Percentiles rank a stretch among this genome's conserved stretches.
These are phyloP conservation scores for Gaertneriomyces sp. DNA, from an alignment of 192 early-diverging fungal species.

Conservation along the genomic window DNA sequence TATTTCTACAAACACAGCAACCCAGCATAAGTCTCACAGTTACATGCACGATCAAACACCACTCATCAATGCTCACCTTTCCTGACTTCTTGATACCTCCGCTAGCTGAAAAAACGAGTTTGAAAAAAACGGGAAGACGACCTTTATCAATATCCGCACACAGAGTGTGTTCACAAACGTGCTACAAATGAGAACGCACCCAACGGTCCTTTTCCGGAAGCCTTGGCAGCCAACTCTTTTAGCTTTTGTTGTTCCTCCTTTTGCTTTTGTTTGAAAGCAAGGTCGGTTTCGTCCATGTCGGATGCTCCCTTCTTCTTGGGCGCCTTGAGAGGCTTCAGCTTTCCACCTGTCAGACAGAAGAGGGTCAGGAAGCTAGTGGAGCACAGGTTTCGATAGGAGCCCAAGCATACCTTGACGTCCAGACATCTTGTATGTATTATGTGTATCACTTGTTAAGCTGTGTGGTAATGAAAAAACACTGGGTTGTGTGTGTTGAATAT, in stretches of 20 bases:
- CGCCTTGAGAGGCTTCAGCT: conserved; percentile 84
- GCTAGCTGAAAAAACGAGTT: neutral
- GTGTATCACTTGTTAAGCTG: too few relatives aligned
- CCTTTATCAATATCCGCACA: neutral
- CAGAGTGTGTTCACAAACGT: neutral
- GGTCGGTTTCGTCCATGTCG: conserved; percentile 71
- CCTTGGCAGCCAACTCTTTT: conserved; percentile 70
- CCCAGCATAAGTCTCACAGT: too few relatives aligned
- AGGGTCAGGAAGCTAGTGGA: neutral
- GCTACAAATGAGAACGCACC: conserved; percentile 3
- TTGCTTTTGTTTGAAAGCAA: conserved; percentile 75
- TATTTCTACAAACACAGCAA: too few relatives aligned
- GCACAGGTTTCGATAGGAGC: neutral
- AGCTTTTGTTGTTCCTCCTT: conserved; percentile 74
- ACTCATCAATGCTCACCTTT: neutral
- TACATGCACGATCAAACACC: too few relatives aligned
- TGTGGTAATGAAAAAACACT: too few relatives aligned
- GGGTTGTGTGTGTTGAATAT: too few relatives aligned
- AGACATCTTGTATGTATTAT: conserved; percentile 37
- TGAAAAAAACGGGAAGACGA: neutral
- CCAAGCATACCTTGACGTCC: conserved; percentile 51
- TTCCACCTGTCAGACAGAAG: conserved; percentile 56
- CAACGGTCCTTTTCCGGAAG: conserved; percentile 20
- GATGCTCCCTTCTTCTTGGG: conserved; percentile 64
- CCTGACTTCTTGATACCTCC: conserved; percentile 33